Base-by-base conservation (phyloP, 1,139 yeast genomes). In the Meyerozyma guilliermondii region DNA sequence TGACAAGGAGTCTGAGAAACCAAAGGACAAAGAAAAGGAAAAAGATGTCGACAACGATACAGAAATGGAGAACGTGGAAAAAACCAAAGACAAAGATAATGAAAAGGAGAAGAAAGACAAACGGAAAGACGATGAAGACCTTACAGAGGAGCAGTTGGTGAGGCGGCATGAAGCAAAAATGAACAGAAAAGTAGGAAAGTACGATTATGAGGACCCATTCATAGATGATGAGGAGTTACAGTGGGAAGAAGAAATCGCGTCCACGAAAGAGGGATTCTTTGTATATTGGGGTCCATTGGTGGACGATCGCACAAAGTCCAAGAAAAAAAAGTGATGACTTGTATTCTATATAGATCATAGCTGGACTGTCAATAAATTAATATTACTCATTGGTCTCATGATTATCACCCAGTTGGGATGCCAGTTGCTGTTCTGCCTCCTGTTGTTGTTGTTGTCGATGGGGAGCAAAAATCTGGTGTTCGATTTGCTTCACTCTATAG, bases 181-280 rank as follows among this genome's bases (percentile, higher is more conserved):
- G 65, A 83, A 81, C 56, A 73, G 89, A 47, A 76, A 80, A 61
- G 85, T 83, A 40, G 96, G 97, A 7, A 89, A 88, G 57, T 94
- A 94, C 61, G 98, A 94, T 59, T 73, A 80, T 42, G 83, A 87
- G 48, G 99, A 94, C 63, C 98, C 98, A 1, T 94, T 94, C 57
- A 92, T 94, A 47, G 99, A 94, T 65, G 98, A 94, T 61, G 79
- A 87, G 23, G 99, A 92, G 63, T 70, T 89, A 54, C 78, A 81
- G 48, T 87, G 94, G 87, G 98, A 92, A 61, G 97, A 91, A 59
- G 94, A 87, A 52, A 82, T 95, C 8, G 92, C 94, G 2, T 81
- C 94, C 1, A 89, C 96, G 0, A 86, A 87, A 51, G 98, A 92
- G 56, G 98, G 98, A 2, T 94, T 92, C 61, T 94, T 92, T 55